Evolutionary conservation across 805 yeast genomes (phyloP).

Genomic region (Spathaspora sp.): DNA sequence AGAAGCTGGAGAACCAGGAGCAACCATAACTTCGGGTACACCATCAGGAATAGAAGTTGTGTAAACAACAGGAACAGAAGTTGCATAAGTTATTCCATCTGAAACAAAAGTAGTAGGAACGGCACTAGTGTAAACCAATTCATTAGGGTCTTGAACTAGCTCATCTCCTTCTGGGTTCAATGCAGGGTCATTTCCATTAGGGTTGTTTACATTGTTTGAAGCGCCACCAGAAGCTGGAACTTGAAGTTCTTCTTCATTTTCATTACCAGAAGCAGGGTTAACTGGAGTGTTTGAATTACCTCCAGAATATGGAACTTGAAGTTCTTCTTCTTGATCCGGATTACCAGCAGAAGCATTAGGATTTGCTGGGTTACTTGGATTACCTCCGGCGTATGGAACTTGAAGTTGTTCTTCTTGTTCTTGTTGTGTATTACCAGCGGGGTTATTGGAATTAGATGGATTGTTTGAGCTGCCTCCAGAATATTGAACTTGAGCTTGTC

Average conservation of each 20-base stretch:
- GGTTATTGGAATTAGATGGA: not conserved
- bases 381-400: not conserved
- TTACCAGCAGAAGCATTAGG: not conserved
- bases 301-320: not conserved
- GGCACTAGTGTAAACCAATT: not conserved
- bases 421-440: not conserved
- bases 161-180: not conserved
- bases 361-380: not conserved
- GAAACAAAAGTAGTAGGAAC: not conserved
- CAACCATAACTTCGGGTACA: not conserved
- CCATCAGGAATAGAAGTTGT: not conserved
- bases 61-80: not conserved
- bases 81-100: not conserved
- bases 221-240: not conserved
- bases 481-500: not conserved
- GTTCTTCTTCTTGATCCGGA: not conserved
- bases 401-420: not conserved
- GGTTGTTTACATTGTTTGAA: not conserved
- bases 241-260: not conserved
- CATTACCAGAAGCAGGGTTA: not conserved
- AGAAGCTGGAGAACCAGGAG: not conserved
- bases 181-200: not conserved
- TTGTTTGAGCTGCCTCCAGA: not conserved
- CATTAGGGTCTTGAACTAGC: not conserved
- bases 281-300: not conserved